phyloP scores from a whole-genome alignment of 495 filamentous ascomycete genomes.

The Penicillium simplicissimum region DNA sequence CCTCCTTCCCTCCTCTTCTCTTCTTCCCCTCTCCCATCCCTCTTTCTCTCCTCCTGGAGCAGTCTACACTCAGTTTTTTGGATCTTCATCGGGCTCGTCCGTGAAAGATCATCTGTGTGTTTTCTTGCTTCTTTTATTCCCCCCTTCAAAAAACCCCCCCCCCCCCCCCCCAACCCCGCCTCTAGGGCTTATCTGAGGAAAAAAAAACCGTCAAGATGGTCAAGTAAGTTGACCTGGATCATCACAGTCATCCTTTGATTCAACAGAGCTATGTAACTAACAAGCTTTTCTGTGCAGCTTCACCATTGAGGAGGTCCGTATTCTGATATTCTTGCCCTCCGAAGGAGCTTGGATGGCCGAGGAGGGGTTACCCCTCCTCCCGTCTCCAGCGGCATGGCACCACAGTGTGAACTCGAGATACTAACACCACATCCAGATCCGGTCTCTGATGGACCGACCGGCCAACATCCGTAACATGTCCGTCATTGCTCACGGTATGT shows the following conservation, averaged over 20 bases:
- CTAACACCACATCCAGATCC: conserved; percentile 59
- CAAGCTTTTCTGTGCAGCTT: conserved; percentile 64
- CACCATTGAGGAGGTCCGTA: conserved; percentile 88
- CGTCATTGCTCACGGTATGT: conserved; percentile 95
- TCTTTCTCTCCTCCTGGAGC: conserved; percentile 40
- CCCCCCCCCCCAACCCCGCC: conserved; percentile 36
- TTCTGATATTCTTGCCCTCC: not conserved
- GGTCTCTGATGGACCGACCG: conserved; percentile 93
- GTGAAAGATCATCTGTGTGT: conserved; percentile 50
- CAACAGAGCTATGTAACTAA: conserved; percentile 24
- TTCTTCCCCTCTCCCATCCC: conserved; percentile 32
- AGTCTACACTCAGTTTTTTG: conserved; percentile 47
- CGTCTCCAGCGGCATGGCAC: not conserved
- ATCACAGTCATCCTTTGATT: not conserved
- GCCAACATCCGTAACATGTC: conserved; percentile 99
- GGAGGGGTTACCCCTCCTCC: not conserved
- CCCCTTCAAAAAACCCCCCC: conserved; percentile 14
- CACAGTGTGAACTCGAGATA: not conserved
- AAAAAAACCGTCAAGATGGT: conserved; percentile 94
- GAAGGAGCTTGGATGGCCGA: not conserved
- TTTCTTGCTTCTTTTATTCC: conserved; percentile 30
- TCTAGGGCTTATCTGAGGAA: conserved; percentile 48
- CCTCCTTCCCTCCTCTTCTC: conserved; percentile 26
- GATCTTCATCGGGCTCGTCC: conserved; percentile 51
- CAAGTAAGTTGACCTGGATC: conserved; percentile 73